Base-by-base conservation (phyloP, 495 filamentous ascomycete genomes). In the Articulospora tetracladia region DNA sequence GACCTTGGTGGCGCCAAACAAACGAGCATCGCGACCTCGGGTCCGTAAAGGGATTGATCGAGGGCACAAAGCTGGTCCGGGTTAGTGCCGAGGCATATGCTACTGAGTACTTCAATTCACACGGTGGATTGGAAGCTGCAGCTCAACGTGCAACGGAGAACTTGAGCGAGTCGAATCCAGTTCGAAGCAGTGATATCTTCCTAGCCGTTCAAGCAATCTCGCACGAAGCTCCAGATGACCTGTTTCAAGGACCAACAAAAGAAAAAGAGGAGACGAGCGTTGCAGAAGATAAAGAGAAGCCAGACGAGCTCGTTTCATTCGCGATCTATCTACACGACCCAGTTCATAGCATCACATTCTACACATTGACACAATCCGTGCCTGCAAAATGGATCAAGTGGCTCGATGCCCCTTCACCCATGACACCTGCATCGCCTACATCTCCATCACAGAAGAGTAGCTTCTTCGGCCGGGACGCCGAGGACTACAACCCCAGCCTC, bases 311-410 rank as follows among this genome's bases (percentile, higher is more conserved):
- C 55, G 79, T 96, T 48, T 77, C 79, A 50, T 98, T 98, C 64
- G 94, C 94, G 22, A 79, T 98, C 57, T 97, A 95, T 70, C 84
- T 98, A 25, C 84, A 96, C 65, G 94, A 98, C 71, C 93, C 94
- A 22, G 83, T 96, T 44, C 94, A 98, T 75, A 84, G 86, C 66
- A 94, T 98, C 70, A 84, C 86, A 53, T 98, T 93, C 79, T 77
- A 85, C 68, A 85, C 91, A 20, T 71, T 97, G 65, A 91, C 91
- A 53, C 94, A 98, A 71, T 61, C 83, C 12, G 76, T 98, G n/a
- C 94, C 95, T 0, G 78, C 83, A 53, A 83, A 86, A 67, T 98
- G 94, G 94, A 83, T 92, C 61, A 80, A 85, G 58, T 98, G 94
- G 94, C 79, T 98, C 3, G 93, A 98, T 72, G 90, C 92, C 19